Conservation (phyloP, 176 grass and related monocot species). For the Oryza longistaminata region DNA sequence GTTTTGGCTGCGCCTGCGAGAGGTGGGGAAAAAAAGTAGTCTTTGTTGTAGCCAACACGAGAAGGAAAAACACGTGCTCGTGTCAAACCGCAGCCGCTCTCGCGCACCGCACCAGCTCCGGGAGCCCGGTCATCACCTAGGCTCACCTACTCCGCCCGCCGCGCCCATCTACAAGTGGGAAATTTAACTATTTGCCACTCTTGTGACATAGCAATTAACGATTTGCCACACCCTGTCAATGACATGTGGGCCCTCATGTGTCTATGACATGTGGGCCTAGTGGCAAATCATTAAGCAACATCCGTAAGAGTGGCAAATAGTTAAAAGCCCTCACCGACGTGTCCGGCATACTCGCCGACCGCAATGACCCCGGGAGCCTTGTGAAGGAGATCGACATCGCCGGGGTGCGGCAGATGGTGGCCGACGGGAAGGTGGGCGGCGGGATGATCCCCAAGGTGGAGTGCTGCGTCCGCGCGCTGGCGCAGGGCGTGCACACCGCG, state of each 20-base stretch:
- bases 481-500: slow-evolving; percentile 67
- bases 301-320: no score
- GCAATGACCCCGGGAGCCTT: slow-evolving; percentile 59
- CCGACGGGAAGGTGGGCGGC: slow-evolving; percentile 73
- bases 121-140: neutral
- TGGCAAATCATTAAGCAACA: no score
- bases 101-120: slow-evolving; percentile 5
- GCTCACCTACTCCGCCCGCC: slow-evolving; percentile 31
- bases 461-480: slow-evolving; percentile 67
- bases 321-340: slow-evolving; percentile 87
- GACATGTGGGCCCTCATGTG: no score
- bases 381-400: slow-evolving; percentile 72
- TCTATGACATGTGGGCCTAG: no score
- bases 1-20: no score
- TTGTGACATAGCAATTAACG: no score
- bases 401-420: slow-evolving; percentile 61
- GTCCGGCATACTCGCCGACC: slow-evolving; percentile 62
- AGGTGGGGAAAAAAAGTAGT: neutral
- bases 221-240: no score
- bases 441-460: slow-evolving; percentile 93
- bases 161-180: slow-evolving; percentile 9
- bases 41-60: neutral
- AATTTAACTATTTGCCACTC: no score
- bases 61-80: slow-evolving; percentile 22
- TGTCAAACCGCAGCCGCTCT: slow-evolving; percentile 7